These are phyloP conservation scores for Sclerotinia minor DNA, from an alignment of 2,329 filamentous ascomycete genomes.

Conservation along the genomic window DNA sequence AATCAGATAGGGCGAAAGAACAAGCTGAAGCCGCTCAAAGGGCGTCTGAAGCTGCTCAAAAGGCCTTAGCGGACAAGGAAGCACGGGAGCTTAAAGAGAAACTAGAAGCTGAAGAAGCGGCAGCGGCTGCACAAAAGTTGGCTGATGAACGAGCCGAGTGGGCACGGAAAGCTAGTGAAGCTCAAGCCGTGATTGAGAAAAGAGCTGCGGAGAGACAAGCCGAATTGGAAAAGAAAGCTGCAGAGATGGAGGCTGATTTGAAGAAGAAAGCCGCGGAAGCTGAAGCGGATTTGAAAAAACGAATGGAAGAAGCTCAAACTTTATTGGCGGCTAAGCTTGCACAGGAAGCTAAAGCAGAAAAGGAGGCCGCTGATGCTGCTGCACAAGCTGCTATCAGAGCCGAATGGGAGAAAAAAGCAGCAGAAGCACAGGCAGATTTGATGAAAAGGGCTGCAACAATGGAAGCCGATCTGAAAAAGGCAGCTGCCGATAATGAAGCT, in stretches of 20 bases:
- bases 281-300: slow-evolving; percentile 29
- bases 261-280: slow-evolving; percentile 31
- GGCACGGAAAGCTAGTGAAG: slow-evolving; percentile 46
- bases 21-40: slow-evolving; percentile 43
- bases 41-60: slow-evolving; percentile 41
- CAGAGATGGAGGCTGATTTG: slow-evolving; percentile 23
- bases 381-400: slow-evolving; percentile 24
- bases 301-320: slow-evolving; percentile 30
- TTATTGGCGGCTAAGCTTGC: slow-evolving; percentile 20
- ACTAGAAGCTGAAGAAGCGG: slow-evolving; percentile 39
- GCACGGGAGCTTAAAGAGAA: slow-evolving; percentile 40
- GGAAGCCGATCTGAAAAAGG: slow-evolving; percentile 42
- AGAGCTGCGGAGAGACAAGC: slow-evolving; percentile 29
- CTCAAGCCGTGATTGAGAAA: slow-evolving; percentile 40
- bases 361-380: slow-evolving; percentile 28
- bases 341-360: slow-evolving; percentile 29
- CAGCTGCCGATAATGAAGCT: slow-evolving; percentile 36
- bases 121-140: slow-evolving; percentile 46
- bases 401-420: slow-evolving; percentile 31
- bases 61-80: slow-evolving; percentile 48
- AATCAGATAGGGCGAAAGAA: slow-evolving; percentile 37
- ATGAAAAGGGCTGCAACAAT: slow-evolving; percentile 43
- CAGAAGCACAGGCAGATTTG: slow-evolving; percentile 30
- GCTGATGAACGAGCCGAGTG: slow-evolving; percentile 49
- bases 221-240: slow-evolving; percentile 26